These are phyloP conservation scores for Tephrocybe sp. DNA, from an alignment of 768 basidiomycete species.

Conservation along the genomic window DNA sequence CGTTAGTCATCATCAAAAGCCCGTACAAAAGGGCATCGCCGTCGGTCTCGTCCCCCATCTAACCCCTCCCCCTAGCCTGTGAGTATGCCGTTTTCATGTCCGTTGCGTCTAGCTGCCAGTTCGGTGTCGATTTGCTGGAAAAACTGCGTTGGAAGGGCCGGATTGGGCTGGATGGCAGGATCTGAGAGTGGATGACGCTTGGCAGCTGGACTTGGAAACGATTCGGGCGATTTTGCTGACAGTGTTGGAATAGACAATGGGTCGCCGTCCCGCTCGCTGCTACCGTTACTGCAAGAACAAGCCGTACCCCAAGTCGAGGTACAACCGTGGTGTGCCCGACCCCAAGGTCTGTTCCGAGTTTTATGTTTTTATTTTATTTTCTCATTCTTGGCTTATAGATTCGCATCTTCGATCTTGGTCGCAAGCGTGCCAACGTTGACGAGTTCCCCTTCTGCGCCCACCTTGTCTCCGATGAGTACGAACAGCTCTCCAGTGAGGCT, in stretches of 20 bases:
- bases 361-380: neutral
- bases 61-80: conserved; percentile 9
- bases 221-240: conserved; percentile 1
- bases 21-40: conserved; percentile 17
- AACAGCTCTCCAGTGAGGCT: conserved; percentile 93
- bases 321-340: conserved; percentile 99
- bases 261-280: conserved; percentile 96
- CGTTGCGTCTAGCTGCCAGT: neutral
- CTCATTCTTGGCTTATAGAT: conserved; percentile 57
- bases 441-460: conserved; percentile 98
- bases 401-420: conserved; percentile 92
- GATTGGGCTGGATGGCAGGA: conserved; percentile 12
- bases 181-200: conserved; percentile 15
- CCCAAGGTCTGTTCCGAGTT: conserved; percentile 59
- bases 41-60: neutral
- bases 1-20: conserved; percentile 16
- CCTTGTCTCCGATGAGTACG: conserved; percentile 97
- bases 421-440: conserved; percentile 94
- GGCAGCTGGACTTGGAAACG: neutral
- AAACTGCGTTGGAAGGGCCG: neutral
- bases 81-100: conserved; percentile 11
- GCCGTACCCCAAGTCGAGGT: conserved; percentile 92
- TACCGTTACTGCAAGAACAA: conserved; percentile 99
- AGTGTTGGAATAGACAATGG: conserved; percentile 49
- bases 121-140: neutral